Conservation (phyloP, 768 basidiomycete genomes). For the Mycena latifolia region DNA sequence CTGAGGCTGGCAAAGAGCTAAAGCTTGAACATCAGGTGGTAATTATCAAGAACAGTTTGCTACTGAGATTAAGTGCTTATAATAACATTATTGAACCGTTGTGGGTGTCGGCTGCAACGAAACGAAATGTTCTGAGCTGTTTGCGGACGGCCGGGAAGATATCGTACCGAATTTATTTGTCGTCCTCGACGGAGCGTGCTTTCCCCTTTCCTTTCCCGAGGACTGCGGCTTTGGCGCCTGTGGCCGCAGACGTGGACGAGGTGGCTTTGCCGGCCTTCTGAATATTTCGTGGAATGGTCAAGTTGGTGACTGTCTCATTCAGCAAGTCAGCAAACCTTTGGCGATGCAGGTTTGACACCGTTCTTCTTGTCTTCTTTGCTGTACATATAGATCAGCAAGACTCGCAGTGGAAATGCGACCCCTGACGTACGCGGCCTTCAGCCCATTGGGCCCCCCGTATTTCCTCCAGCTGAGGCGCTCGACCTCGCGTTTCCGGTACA, state of each 20-base stretch:
- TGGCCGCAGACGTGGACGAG: slow-evolving; percentile 21
- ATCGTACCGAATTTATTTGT: neutral
- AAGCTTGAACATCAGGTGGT: too few species aligned
- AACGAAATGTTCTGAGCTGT: neutral
- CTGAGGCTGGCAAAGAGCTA: too few species aligned
- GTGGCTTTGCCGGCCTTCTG: slow-evolving; percentile 23
- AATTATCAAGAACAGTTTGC: neutral
- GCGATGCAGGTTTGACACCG: slow-evolving; percentile 20
- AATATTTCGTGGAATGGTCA: neutral
- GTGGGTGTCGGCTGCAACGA: neutral
- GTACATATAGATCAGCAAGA: neutral
- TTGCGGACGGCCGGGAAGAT: too few species aligned
- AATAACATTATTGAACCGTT: too few species aligned
- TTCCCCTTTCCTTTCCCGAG: slow-evolving; percentile 26
- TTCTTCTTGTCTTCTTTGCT: slow-evolving; percentile 32
- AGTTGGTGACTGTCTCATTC: neutral
- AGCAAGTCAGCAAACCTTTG: slow-evolving; percentile 5
- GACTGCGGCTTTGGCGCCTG: slow-evolving; percentile 15
- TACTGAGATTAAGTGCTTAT: too few species aligned
- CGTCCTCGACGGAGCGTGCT: neutral
- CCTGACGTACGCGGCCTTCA: slow-evolving; percentile 28
- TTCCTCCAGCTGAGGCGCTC: slow-evolving; percentile 28
- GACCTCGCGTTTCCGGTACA: slow-evolving; percentile 29
- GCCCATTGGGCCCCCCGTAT: slow-evolving; percentile 30
- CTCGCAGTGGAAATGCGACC: neutral